These are phyloP conservation scores for Mucor racemosus DNA, from an alignment of 371 early-diverging fungal species.

Conservation along the genomic window DNA sequence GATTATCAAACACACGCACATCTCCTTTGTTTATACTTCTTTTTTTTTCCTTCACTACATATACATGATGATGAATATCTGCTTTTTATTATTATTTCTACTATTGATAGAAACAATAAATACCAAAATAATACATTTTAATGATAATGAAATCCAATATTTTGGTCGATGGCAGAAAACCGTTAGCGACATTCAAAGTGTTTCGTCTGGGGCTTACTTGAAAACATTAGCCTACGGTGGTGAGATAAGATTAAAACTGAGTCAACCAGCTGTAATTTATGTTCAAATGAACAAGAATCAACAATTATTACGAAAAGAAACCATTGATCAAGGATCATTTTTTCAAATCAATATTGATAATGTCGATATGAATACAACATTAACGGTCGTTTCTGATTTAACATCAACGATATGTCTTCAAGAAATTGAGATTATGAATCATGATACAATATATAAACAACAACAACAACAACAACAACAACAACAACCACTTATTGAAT, in stretches of 20 bases:
- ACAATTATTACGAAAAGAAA: slow-evolving; percentile 10
- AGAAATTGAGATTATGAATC: slow-evolving; percentile 2
- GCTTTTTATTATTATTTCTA: not conserved
- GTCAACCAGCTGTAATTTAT: slow-evolving; percentile 26
- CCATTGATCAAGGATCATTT: slow-evolving; percentile 19
- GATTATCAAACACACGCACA: not conserved
- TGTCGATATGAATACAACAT: slow-evolving; percentile 4
- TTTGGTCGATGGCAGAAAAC: slow-evolving; percentile 42
- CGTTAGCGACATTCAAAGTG: slow-evolving; percentile 27
- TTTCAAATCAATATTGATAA: not conserved
- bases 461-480: not conserved
- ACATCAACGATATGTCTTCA: slow-evolving; percentile 2
- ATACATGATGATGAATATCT: not conserved
- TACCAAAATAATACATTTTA: not conserved
- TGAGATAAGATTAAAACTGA: slow-evolving; percentile 26
- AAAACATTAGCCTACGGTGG: slow-evolving; percentile 24
- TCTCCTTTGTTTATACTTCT: slow-evolving; percentile 1
- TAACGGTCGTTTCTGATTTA: slow-evolving; percentile 17
- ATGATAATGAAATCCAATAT: slow-evolving; percentile 34
- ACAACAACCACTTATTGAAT: slow-evolving; percentile 27
- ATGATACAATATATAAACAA: not conserved
- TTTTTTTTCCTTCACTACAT: not conserved
- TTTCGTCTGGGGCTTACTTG: slow-evolving; percentile 43
- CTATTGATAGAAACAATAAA: not conserved
- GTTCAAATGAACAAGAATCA: slow-evolving; percentile 31